Conservation (phyloP, 371 early-diverging fungal species). For the Polyrhizophydium stewartii region DNA sequence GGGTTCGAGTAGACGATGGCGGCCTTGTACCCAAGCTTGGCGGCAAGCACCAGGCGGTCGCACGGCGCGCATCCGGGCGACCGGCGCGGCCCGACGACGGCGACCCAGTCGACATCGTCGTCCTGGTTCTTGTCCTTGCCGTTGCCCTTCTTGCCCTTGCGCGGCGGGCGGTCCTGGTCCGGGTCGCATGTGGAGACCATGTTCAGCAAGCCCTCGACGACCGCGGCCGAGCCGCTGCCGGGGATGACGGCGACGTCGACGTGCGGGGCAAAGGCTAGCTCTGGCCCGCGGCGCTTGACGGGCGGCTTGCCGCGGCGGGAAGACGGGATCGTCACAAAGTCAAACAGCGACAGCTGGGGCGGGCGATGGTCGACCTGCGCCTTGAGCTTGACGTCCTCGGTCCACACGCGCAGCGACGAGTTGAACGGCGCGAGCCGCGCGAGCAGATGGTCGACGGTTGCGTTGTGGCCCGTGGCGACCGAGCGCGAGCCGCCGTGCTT, state of each 20-base stretch:
- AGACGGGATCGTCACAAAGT: not conserved
- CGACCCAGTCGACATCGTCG: constrained; percentile 6
- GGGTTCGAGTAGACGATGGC: constrained; percentile 1
- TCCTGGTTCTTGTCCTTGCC: not conserved
- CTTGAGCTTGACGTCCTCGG: constrained; percentile 1
- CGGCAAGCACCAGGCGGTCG: constrained; percentile 5
- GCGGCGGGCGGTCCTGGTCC: not conserved
- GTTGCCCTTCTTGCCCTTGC: not conserved
- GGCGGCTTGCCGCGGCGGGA: not conserved
- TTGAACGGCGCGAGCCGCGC: not conserved
- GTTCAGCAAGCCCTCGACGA: not conserved
- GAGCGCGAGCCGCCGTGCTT: constrained; percentile 10
- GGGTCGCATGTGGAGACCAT: not conserved
- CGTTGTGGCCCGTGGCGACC: constrained; percentile 10
- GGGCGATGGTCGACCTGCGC: constrained; percentile 7
- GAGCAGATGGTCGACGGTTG: constrained; percentile 10
- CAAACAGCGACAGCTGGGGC: not conserved
- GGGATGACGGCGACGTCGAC: not conserved
- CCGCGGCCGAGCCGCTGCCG: constrained; percentile 8
- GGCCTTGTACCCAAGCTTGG: not conserved
- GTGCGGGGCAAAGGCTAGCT: not conserved
- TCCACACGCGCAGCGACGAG: not conserved
- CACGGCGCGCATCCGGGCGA: constrained; percentile 2
- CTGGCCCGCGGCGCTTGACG: not conserved
- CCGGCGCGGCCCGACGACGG: constrained; percentile 1